phyloP scores from a whole-genome alignment of 208 protist genomes.

The Leishmania turanica region DNA sequence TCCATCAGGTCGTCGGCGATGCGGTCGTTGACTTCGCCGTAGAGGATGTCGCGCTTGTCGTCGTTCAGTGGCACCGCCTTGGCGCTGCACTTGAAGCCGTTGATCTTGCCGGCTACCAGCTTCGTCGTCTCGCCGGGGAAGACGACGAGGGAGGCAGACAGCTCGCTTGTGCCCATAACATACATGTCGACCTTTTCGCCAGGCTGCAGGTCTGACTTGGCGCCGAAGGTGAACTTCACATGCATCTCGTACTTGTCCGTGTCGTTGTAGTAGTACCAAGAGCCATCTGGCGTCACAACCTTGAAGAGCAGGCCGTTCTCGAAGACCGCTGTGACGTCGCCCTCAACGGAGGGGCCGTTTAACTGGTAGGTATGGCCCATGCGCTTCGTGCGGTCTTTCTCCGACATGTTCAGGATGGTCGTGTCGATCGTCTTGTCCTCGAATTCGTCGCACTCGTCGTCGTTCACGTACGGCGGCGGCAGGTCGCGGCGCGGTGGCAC shows the following conservation, averaged over 20 bases:
- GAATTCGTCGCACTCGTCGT: constrained; percentile 84
- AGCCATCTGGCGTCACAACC: constrained; percentile 54
- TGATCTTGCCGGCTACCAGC: constrained; percentile 69
- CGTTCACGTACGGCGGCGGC: constrained; percentile 78
- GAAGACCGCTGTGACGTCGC: constrained; percentile 61
- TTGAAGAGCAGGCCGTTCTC: constrained; percentile 77
- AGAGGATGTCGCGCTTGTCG: constrained; percentile 48
- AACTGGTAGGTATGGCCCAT: constrained; percentile 36
- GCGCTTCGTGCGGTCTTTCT: constrained; percentile 26
- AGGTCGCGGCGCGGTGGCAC: constrained; percentile 59
- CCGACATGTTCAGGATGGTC: constrained; percentile 48
- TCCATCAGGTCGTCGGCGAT: constrained; percentile 40
- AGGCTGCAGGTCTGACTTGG: constrained; percentile 66
- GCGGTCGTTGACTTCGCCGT: constrained; percentile 46
- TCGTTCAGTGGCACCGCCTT: constrained; percentile 62
- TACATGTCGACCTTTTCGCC: constrained; percentile 63
- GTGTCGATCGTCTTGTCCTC: constrained; percentile 76
- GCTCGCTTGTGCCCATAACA: constrained; percentile 57
- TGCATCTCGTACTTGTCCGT: constrained; percentile 87
- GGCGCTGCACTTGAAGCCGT: constrained; percentile 67
- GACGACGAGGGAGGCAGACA: constrained; percentile 53
- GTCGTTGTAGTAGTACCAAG: constrained; percentile 88
- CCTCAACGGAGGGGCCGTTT: constrained; percentile 46
- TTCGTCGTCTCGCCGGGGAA: constrained; percentile 72
- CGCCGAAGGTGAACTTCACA: constrained; percentile 70